Evolutionary conservation across 2,329 filamentous ascomycete species (phyloP), one percentile per base, ranked within the genome.

Genomic region (Incumbomyces lentus): DNA sequence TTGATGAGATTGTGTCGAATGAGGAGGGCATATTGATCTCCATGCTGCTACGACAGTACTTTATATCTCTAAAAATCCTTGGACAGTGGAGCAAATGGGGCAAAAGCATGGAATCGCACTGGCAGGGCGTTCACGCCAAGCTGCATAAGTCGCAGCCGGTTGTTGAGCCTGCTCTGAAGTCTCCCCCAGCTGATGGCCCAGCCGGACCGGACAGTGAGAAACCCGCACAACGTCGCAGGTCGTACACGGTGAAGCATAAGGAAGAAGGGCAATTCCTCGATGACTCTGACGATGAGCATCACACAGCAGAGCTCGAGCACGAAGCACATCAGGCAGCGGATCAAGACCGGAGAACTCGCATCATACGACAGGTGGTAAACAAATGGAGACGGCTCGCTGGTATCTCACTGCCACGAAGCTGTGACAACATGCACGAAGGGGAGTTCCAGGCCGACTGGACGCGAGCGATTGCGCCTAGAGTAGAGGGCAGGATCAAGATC

Each of bases 21-120:
- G 88, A 95, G 61, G 89, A 85, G 55, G 89, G 88, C 2, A 81
- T 93, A 13, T 72, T 95, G 47, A 86, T 95, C 57, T 88, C 84
- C 40, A 86, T 84, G 59, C 81, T 95, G 62, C 72, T 95, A 16
- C 79, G 88, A 11, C 88, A 95, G 61, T 95, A 94, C 64, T 95
- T 95, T 65, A 83, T 94, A 75, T 84, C 81, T 6, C 72, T 94
- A 36, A 85, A 86, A 47, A 82, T 89, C 1, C 68, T 94, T 19
- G 85, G 86, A 14, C 78, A 79, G 57, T 95, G 88, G 88, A 79
- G 77, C 49, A 73, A 79, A 48, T 84, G 84, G 69, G 76, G 81
- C 12, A 69, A 74, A 1, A 73, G 72, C 49, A 70, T 86, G 59
- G 68, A 72, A 13, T 65, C 69, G 1, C 81, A 86, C 60, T 93